Conservation (phyloP, 306 rosid genomes). For the Acacia melanoxylon region DNA sequence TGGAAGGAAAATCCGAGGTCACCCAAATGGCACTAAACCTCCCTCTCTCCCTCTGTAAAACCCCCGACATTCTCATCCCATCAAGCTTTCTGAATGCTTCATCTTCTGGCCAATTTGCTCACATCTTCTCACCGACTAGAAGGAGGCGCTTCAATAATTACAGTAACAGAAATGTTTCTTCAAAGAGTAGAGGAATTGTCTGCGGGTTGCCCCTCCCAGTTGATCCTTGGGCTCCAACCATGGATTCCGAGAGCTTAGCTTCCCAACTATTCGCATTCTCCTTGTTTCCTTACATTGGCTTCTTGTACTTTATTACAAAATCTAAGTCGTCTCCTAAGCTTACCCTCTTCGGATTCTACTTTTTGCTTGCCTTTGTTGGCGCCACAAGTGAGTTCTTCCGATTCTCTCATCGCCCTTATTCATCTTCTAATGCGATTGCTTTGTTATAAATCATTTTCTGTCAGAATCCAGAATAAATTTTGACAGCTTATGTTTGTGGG, state of each 20-base stretch:
- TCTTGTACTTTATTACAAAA: conserved; percentile 87
- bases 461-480: neutral
- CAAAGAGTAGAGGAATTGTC: conserved; percentile 39
- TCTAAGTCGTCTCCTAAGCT: conserved; percentile 87
- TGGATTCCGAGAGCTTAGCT: conserved; percentile 87
- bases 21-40: conserved; percentile 25
- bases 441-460: neutral
- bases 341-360: conserved; percentile 94
- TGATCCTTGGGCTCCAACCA: conserved; percentile 91
- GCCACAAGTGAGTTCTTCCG: conserved; percentile 77
- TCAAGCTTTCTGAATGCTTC: conserved; percentile 35
- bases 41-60: conserved; percentile 35
- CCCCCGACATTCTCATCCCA: conserved; percentile 32
- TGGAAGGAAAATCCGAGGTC: neutral
- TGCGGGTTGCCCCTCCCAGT: conserved; percentile 59
- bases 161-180: conserved; percentile 11
- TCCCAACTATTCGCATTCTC: conserved; percentile 86
- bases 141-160: conserved; percentile 11
- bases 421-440: neutral
- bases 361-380: conserved; percentile 81
- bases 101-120: neutral
- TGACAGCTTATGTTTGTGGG: neutral
- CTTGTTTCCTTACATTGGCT: conserved; percentile 79
- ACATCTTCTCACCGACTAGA: conserved; percentile 16
- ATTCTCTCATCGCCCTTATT: neutral